Evolutionary conservation across 225 moss, liverwort and hornwort species (phyloP), one percentile per base, ranked within the genome.

Genomic region (Physcomitrellopsis africana): DNA sequence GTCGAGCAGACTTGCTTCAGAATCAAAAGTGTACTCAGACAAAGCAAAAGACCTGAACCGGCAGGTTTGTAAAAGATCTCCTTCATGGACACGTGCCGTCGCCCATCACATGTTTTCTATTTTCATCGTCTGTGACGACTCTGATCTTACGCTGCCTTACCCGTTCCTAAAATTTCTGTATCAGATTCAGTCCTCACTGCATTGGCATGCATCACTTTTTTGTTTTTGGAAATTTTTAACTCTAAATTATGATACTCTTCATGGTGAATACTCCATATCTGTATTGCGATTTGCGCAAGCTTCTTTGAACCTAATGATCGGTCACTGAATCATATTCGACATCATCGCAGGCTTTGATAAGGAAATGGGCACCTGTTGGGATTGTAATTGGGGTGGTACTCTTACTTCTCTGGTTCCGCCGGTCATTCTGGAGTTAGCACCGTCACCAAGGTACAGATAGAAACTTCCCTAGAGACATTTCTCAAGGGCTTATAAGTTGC

Each of bases 41-140:
- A 99, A 95, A 86, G 99, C 99, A 14, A 89, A 95, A 82, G 99
- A 99, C 65, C 85, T 99, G 74, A 95, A 93, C 73, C 92, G 99
- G 65, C 99, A 99, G 93, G 99, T 99, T 86, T 69, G 57, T 47
- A 54, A n/a, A n/a, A n/a, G n/a, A 60, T 10, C 19, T 20, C 64
- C 11, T 17, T 42, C 16, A 37, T 42, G 7, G 1, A 11, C 24
- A 18, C 29, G n/a, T 29, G 29, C 44, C 32, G 17, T 63, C 63
- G 13, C 16, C n/a, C 60, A 5, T 57, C 18, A 16, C 27, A 11
- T 68, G 12, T 24, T 69, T 37, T 67, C 49, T 37, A 2, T 55
- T 70, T 47, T 26, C 29, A 52, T 43, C 44, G 56, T 52, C n/a
- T 16, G 20, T 52, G 47, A 9, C 15, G 23, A 68, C 26, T 7